Evolutionary conservation across 495 filamentous ascomycete species (phyloP).

Genomic region (Aspergillus sparsus): DNA sequence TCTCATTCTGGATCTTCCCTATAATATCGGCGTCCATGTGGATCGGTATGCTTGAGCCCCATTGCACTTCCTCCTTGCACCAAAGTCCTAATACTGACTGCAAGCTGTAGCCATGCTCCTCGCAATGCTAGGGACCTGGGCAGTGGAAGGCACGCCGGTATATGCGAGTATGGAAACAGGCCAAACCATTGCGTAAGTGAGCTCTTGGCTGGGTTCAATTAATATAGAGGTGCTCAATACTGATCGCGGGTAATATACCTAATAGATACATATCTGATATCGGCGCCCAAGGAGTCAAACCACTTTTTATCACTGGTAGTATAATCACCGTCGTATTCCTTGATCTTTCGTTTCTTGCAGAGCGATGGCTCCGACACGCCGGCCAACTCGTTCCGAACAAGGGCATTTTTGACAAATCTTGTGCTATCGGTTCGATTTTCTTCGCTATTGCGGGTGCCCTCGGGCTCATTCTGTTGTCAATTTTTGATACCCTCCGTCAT

Average conservation of each 20-base stretch:
- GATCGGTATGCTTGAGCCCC: conserved; percentile 57
- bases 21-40: conserved; percentile 77
- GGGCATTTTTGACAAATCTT: conserved; percentile 63
- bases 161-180: conserved; percentile 66
- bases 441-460: conserved; percentile 74
- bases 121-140: conserved; percentile 72
- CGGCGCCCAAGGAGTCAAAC: conserved; percentile 72
- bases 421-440: conserved; percentile 67
- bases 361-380: conserved; percentile 79
- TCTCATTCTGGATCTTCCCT: conserved; percentile 74
- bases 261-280: conserved; percentile 72
- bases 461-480: conserved; percentile 76
- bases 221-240: not conserved
- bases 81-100: not conserved
- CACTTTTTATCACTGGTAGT: conserved; percentile 83
- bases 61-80: not conserved
- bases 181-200: conserved; percentile 72
- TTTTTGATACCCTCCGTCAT: conserved; percentile 79
- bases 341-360: conserved; percentile 75
- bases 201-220: not conserved
- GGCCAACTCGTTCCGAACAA: conserved; percentile 73
- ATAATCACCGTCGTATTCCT: conserved; percentile 79
- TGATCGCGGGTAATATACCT: not conserved
- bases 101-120: conserved; percentile 58
- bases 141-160: conserved; percentile 54